Evolutionary conservation across 2,329 filamentous ascomycete genomes (phyloP), one percentile per base, ranked within the genome.

Genomic region (Colletotrichum chrysophilum): DNA sequence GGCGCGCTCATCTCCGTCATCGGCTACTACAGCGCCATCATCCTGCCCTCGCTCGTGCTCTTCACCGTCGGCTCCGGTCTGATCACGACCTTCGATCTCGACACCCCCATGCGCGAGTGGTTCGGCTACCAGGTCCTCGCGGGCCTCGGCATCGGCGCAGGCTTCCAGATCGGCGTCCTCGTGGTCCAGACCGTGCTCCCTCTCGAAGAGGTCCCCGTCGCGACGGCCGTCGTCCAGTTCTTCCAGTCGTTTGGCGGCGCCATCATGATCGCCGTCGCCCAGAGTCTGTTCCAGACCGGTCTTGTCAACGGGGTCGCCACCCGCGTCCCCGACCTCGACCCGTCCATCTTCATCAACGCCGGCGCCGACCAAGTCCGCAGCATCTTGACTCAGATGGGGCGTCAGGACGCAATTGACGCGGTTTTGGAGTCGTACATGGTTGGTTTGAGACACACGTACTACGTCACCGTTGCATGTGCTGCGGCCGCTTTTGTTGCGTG

Each of bases 221-320:
- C 84, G 32, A 89, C 87, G 7, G 88, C 89, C 7, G 88, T 85
- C 66, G 86, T 91, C 2, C 86, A 88, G 43, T 93, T 94, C 83
- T 92, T 91, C 84, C 91, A 94, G 80, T 88, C 88, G 3, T 87
- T 95, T 5, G 93, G 93, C 55, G 93, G 93, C 5, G 91, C 93
- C 3, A 83, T 95, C 28, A 91, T 91, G 78, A 89, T 95, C 64
- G 89, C 91, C 7, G 90, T 94, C 12, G 90, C 90, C 0, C 91
- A 95, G 81, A 91, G 92, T 24, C 88, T 94, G 61, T 94, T 95
- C 85, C 89, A 91, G 77, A 94, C 94, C 79, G 90, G 89, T 0
- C 85, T 95, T 21, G 84, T 91, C 61, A 82, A 86, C 5, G 86
- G 89, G 43, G 85, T 95, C 5, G 77, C 80, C n/a, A 74, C 79